Percentiles rank a stretch among this genome's conserved stretches.
Conservation (phyloP, 169 alveolate species). For the Plasmodium blacklocki region DNA sequence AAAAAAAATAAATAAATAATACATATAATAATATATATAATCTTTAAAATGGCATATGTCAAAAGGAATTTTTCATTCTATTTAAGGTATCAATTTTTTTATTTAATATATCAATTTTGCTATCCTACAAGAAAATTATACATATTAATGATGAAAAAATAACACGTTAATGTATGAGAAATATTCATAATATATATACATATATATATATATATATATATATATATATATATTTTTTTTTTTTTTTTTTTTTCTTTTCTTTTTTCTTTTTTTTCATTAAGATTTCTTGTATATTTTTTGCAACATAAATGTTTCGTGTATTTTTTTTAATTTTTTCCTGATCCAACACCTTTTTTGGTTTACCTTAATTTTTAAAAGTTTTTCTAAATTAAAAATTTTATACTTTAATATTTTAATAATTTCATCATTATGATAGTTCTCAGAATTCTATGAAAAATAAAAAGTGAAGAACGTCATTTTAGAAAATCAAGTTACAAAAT, state of each 20-base stretch:
- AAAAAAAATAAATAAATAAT: neutral
- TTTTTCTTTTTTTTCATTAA: neutral
- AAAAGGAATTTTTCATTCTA: constrained; percentile 20
- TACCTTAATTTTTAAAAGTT: constrained; percentile 59
- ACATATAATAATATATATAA: neutral
- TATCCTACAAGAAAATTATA: constrained; percentile 24
- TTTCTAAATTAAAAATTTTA: constrained; percentile 44
- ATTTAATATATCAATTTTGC: constrained; percentile 49
- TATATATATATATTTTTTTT: neutral
- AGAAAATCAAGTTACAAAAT: neutral
- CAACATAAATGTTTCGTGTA: neutral
- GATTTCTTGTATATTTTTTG: neutral
- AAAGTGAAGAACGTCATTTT: neutral
- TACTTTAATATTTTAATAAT: constrained; percentile 41
- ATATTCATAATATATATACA: neutral
- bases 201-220: too few relatives aligned
- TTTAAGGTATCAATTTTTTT: constrained; percentile 49
- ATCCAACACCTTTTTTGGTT: neutral
- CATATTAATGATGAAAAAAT: neutral
- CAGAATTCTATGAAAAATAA: constrained; percentile 13
- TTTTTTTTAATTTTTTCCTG: constrained; percentile 1
- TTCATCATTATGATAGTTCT: constrained; percentile 32
- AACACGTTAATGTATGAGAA: neutral
- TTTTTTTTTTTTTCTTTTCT: neutral
- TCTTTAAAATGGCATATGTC: constrained; percentile 5